Evolutionary conservation across 2,329 filamentous ascomycete species (phyloP).

Genomic region (Hypoxylon sp.): DNA sequence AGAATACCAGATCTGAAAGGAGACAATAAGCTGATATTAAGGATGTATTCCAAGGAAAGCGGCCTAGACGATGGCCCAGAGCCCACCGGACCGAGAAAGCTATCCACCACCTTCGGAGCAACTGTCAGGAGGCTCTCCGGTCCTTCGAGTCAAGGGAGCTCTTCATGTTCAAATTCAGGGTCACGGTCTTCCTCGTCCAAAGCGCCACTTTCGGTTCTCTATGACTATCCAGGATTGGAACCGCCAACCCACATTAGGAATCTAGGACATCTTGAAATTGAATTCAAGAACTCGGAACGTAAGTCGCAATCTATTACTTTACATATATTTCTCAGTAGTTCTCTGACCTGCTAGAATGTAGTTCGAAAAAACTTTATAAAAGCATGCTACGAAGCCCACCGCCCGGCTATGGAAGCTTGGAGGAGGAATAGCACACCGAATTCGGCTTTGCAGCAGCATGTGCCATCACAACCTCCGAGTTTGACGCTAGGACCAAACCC

Average conservation of each 20-base stretch:
- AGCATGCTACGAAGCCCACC: slow-evolving; percentile 47
- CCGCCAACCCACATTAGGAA: slow-evolving; percentile 37
- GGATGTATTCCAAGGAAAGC: slow-evolving; percentile 33
- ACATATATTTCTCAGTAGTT: no score
- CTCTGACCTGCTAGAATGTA: not conserved
- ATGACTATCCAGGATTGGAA: slow-evolving; percentile 40
- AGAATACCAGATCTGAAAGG: slow-evolving; percentile 42
- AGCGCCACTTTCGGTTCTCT: slow-evolving; percentile 30
- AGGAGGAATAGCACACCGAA: slow-evolving; percentile 29
- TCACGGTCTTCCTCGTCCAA: slow-evolving; percentile 28
- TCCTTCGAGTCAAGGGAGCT: slow-evolving; percentile 14
- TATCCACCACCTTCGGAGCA: slow-evolving; percentile 15
- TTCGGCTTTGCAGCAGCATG: slow-evolving; percentile 9
- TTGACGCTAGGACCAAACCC: slow-evolving; percentile 19
- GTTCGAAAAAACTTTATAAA: slow-evolving; percentile 47
- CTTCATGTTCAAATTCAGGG: slow-evolving; percentile 8
- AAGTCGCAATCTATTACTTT: slow-evolving; percentile 3
- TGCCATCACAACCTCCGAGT: slow-evolving; percentile 28
- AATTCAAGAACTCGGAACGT: slow-evolving; percentile 43
- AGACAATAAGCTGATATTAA: slow-evolving; percentile 39
- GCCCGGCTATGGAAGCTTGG: slow-evolving; percentile 7
- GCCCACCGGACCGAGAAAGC: slow-evolving; percentile 9
- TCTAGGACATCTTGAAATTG: slow-evolving; percentile 45
- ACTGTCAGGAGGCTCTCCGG: slow-evolving; percentile 20
- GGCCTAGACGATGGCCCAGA: slow-evolving; percentile 34